Conservation (phyloP, 371 early-diverging fungal species). For the Choanephora cucurbitarum region DNA sequence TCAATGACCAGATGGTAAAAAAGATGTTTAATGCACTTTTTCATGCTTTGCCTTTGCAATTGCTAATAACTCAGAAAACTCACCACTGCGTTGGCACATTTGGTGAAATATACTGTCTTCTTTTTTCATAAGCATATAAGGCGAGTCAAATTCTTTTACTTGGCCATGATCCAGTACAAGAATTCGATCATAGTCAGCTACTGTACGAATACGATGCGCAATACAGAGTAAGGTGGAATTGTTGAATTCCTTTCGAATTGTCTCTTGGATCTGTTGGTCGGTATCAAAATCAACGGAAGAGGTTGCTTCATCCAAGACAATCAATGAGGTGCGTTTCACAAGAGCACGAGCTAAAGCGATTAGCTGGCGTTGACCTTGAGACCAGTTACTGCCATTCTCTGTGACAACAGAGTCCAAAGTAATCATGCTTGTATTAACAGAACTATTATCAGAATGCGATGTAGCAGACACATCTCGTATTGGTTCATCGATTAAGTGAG, state of each 20-base stretch:
- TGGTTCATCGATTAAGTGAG: conserved; percentile 59
- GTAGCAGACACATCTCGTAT: too few relatives aligned
- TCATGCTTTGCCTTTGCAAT: too few relatives aligned
- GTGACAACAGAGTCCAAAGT: conserved; percentile 30
- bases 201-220: conserved; percentile 80
- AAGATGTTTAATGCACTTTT: too few relatives aligned
- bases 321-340: conserved; percentile 40
- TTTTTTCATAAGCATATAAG: too few relatives aligned
- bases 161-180: conserved; percentile 76
- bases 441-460: too few relatives aligned
- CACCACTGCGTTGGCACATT: too few relatives aligned
- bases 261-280: conserved; percentile 64
- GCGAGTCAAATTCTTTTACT: conserved; percentile 71
- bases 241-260: conserved; percentile 61
- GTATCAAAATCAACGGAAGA: conserved; percentile 74
- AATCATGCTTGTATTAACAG: too few relatives aligned
- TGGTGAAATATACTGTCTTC: too few relatives aligned
- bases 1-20: too few relatives aligned
- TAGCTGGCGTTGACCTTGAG: conserved; percentile 82
- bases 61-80: too few relatives aligned
- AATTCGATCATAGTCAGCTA: conserved; percentile 81
- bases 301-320: conserved; percentile 73
- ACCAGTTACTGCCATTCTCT: conserved; percentile 74
- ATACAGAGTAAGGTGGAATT: conserved; percentile 75
- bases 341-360: conserved; percentile 79